Conservation (phyloP, 129 eudicot species). For the Erigeron canadensis region DNA sequence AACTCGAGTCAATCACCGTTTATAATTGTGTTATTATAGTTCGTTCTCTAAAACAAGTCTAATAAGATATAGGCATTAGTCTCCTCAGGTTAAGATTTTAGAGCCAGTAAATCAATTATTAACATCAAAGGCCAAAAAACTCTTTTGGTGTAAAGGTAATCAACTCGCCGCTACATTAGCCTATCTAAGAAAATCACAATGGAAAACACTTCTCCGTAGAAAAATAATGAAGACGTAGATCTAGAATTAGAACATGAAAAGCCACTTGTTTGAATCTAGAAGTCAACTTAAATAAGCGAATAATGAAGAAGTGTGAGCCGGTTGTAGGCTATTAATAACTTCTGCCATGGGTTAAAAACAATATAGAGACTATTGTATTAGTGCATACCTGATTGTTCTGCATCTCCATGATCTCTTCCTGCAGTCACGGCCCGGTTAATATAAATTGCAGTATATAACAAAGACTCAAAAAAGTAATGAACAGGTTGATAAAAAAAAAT, state of each 20-base stretch:
- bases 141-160: no score
- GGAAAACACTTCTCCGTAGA: not conserved
- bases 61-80: not conserved
- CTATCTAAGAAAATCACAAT: not conserved
- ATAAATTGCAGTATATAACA: constrained; percentile 19
- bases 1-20: not conserved
- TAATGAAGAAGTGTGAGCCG: not conserved
- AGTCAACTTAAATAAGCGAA: not conserved
- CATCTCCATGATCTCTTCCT: constrained; percentile 71
- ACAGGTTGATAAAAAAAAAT: not conserved
- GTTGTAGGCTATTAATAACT: not conserved
- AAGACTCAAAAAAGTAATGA: not conserved
- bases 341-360: not conserved
- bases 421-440: constrained; percentile 31
- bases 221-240: not conserved
- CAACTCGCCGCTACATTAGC: not conserved
- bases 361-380: not conserved
- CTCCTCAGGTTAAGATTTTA: not conserved
- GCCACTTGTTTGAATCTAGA: not conserved
- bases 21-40: not conserved
- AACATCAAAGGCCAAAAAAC: not conserved
- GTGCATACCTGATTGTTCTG: constrained; percentile 69
- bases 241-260: not conserved
- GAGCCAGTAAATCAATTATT: constrained; percentile 1
- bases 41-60: not conserved